Base-by-base conservation (phyloP, 345 rosid species). In the Boechera stricta region DNA sequence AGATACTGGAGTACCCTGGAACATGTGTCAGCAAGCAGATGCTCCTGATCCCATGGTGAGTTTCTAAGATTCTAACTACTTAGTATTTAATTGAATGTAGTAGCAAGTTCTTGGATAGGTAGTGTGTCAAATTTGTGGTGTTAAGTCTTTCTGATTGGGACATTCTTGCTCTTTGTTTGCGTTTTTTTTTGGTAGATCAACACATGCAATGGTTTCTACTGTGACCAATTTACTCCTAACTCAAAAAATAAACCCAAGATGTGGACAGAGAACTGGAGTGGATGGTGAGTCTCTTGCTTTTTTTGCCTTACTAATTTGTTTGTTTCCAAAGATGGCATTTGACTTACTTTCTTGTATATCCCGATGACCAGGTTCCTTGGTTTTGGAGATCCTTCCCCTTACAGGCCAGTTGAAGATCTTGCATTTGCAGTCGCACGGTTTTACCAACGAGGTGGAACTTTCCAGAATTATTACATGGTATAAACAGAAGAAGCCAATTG, bases 201-300 rank as follows among this genome's bases (percentile, higher is more conserved):
- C 74, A 92, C 97, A 48, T 92, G 98, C 85, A 94, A 94, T 51
- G 98, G 98, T 24, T 94, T 92, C 83, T 94, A 95, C 73, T 95
- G 99, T 38, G 99, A 95, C 60, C 96, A 95, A 58, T 95, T 95
- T 80, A 95, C 94, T 73, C 99, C 99, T 64, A 95, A 90, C 82
- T 92, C 96, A 21, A 73, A 84, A 48, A 79, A 72, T 58, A 92
- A 95, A 80, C 99, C 98, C 3, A 95, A 92, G 84, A 85, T 95
- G 84, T 95, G 98, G 99, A 95, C 98, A 0, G 99, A 95, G 85
- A 90, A 95, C 64, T 95, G 98, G 98, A 90, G 82, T 76, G 97
- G 98, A 85, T 94, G 97, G 98, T 94, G 81, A 64, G 84, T 21
- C 55, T 64, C 58, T 63, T 72, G 54, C 11, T 54, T 59, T 28